Conservation (phyloP, 495 filamentous ascomycete genomes). For the Penicillium silybi region DNA sequence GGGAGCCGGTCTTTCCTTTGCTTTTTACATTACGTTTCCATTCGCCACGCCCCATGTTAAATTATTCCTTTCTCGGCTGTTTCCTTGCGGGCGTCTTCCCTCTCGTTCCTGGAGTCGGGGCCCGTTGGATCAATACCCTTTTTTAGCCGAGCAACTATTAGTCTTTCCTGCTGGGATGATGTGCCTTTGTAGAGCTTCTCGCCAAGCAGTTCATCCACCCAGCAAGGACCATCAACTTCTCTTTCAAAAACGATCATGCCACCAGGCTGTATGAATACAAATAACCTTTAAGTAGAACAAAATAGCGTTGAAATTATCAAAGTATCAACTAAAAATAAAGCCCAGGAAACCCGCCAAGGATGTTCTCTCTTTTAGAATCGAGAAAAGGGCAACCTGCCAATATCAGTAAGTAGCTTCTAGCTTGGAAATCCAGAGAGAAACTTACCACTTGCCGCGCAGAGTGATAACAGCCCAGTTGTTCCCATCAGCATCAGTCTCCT, state of each 20-base stretch:
- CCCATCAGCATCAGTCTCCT: slow-evolving; percentile 84
- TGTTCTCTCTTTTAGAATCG: slow-evolving; percentile 44
- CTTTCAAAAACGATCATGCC: too few relatives aligned
- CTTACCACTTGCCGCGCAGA: slow-evolving; percentile 86
- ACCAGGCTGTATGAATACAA: too few relatives aligned
- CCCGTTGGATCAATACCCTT: slow-evolving; percentile 9
- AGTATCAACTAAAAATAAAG: too few relatives aligned
- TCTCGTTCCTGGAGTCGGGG: not conserved
- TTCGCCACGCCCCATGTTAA: not conserved
- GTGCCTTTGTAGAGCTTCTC: not conserved
- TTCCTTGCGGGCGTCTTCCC: not conserved
- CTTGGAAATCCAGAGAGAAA: not conserved
- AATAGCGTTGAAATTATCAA: not conserved
- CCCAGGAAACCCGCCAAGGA: too few relatives aligned
- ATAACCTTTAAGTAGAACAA: not conserved
- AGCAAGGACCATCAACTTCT: too few relatives aligned
- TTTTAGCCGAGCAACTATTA: slow-evolving; percentile 8
- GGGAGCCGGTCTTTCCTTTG: too few relatives aligned
- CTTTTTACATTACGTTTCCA: not conserved
- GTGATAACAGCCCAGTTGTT: slow-evolving; percentile 87
- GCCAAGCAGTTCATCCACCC: too few relatives aligned
- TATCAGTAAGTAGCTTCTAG: slow-evolving; percentile 6
- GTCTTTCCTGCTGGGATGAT: not conserved
- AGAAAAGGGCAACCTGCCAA: slow-evolving; percentile 57
- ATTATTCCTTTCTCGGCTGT: not conserved